These are phyloP conservation scores for Kondoa subrosea DNA, from an alignment of 768 basidiomycete genomes.

Conservation along the genomic window DNA sequence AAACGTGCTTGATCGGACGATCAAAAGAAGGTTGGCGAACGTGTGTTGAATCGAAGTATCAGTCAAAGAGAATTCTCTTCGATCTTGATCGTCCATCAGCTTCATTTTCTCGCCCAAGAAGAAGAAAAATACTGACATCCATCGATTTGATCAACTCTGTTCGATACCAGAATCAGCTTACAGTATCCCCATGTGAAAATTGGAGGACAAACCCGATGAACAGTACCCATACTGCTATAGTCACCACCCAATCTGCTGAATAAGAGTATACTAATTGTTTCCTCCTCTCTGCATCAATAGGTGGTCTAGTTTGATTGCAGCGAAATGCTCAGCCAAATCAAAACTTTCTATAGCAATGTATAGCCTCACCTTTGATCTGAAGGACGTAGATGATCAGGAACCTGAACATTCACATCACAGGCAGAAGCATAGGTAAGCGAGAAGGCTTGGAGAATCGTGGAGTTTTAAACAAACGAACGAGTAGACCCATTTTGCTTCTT, in stretches of 20 bases:
- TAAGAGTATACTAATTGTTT: background rate
- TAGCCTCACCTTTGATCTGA: background rate
- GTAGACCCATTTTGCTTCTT: too few species aligned
- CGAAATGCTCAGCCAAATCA: too few species aligned
- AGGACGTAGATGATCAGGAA: background rate
- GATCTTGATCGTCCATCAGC: constrained; percentile 28
- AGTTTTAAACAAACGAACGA: background rate
- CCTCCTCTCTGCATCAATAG: background rate
- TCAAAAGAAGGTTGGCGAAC: constrained; percentile 1
- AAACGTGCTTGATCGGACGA: constrained; percentile 8
- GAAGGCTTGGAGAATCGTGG: background rate
- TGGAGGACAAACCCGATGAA: background rate
- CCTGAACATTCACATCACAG: background rate
- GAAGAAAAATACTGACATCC: background rate
- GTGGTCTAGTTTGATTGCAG: too few species aligned
- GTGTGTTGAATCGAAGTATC: constrained; percentile 45
- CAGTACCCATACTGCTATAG: background rate
- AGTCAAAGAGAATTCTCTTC: constrained; percentile 56
- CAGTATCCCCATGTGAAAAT: background rate
- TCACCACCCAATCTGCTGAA: background rate
- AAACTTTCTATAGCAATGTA: too few species aligned
- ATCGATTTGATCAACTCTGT: background rate
- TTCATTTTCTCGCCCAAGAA: background rate
- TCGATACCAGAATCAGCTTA: background rate
- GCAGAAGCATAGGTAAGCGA: background rate